Evolutionary conservation across 805 yeast species (phyloP).

Genomic region (Kuraishia borneana): DNA sequence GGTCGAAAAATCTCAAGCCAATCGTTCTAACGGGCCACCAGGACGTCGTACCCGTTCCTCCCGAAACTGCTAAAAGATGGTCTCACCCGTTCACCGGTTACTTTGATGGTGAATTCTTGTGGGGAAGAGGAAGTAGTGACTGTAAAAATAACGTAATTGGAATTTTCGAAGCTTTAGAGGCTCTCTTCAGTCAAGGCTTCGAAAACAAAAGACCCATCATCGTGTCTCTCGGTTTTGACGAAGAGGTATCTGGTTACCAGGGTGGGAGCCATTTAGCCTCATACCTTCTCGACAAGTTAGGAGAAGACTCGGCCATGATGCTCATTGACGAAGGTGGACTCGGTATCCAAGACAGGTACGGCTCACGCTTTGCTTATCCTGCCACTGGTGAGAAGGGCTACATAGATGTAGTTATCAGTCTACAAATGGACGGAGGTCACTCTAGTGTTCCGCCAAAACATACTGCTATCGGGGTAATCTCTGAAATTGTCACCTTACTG

Average conservation of each 20-base stretch:
- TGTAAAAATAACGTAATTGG: constrained; percentile 34
- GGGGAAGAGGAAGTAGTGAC: constrained; percentile 30
- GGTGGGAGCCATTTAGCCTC: constrained; percentile 21
- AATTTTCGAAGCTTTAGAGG: constrained; percentile 20
- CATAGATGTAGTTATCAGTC: constrained; percentile 25
- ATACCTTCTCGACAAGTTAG: constrained; percentile 24
- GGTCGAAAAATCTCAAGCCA: constrained; percentile 28
- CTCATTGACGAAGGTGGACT: constrained; percentile 33
- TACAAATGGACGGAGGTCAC: constrained; percentile 39
- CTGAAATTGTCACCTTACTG: constrained; percentile 25
- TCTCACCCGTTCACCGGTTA: constrained; percentile 24
- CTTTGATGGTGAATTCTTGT: constrained; percentile 24
- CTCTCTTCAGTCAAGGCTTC: constrained; percentile 19
- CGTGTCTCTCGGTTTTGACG: constrained; percentile 40
- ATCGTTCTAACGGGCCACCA: constrained; percentile 37
- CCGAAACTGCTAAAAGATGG: constrained; percentile 26
- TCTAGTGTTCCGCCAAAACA: constrained; percentile 38
- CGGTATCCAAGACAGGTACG: constrained; percentile 23
- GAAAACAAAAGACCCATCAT: constrained; percentile 31
- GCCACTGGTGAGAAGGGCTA: constrained; percentile 40
- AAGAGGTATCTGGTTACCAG: constrained; percentile 29
- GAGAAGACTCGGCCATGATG: constrained; percentile 29
- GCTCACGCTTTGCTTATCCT: constrained; percentile 28
- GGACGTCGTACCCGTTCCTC: constrained; percentile 39
- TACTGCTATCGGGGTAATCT: constrained; percentile 35